Evolutionary conservation across 2,329 filamentous ascomycete species (phyloP), one percentile per base, ranked within the genome.

Genomic region (Epichloe elymi): DNA sequence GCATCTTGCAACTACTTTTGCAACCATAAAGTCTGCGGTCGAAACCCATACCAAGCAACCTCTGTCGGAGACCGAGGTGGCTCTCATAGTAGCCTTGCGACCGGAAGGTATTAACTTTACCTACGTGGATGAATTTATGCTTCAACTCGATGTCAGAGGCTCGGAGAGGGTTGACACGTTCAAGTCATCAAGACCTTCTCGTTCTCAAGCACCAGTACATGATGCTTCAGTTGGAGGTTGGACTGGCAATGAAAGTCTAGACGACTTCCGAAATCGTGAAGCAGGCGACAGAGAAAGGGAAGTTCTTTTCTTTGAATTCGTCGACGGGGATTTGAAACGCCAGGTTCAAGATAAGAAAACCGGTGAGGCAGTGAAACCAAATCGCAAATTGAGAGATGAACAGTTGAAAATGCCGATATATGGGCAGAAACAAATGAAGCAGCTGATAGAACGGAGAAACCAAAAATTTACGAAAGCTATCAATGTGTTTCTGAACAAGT

Each of bases 341-440:
- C 83, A 94, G 62, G 85, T 89, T 0, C 72, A 76, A 49, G 72
- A 84, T 63, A 78, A 80, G 50, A 86, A 85, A 63, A 88, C 85
- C 0, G 86, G 86, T 1, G 82, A 90, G 64, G 76, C 83, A 0
- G 80, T 76, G 0, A 85, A 82, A 50, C 76, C 85, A 0, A 80
- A 74, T 12, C 76, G 81, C 52, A 86, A 79, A 60, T 71, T 89
- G 55, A 76, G 80, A 53, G 79, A 90, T 19, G 89, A 95, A 60
- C 81, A 88, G 54, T 63, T 97, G 57, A 94, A 86, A 66, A 88
- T 96, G 82, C 93, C 91, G 0, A 86, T 95, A 8, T 96, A 82
- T 69, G 88, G 88, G 56, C 90, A 95, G 67, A 90, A 90, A 65
- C 88, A 95, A 67, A 88, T 97, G 85, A 82, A 86, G 63, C 78